These are phyloP conservation scores for Penicillium sp. DNA, from an alignment of 2,329 filamentous ascomycete species.

Conservation along the genomic window DNA sequence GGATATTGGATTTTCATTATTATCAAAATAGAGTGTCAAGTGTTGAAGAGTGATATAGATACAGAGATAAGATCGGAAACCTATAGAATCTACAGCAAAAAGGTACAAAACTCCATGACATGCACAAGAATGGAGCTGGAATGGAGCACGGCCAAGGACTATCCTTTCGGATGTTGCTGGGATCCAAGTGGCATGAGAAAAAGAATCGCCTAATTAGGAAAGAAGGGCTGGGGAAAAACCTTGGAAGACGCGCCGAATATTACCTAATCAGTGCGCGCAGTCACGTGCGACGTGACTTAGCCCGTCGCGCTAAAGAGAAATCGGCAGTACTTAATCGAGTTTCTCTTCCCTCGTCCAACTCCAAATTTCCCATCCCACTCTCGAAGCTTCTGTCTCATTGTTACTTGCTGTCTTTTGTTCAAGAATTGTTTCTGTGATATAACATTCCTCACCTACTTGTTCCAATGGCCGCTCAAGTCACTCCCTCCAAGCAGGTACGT, in stretches of 20 bases:
- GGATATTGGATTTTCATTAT: background rate
- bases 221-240: background rate
- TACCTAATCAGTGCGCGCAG: slow-evolving; percentile 26
- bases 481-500: slow-evolving; percentile 69
- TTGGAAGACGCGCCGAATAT: slow-evolving; percentile 12
- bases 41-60: background rate
- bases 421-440: slow-evolving; percentile 22
- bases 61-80: slow-evolving; percentile 10
- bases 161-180: slow-evolving; percentile 24
- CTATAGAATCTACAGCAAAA: background rate
- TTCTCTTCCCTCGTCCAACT: slow-evolving; percentile 15
- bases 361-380: slow-evolving; percentile 24
- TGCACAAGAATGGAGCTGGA: slow-evolving; percentile 9
- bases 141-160: slow-evolving; percentile 21
- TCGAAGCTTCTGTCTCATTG: slow-evolving; percentile 11
- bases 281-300: slow-evolving; percentile 42
- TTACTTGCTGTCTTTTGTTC: slow-evolving; percentile 27
- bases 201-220: background rate
- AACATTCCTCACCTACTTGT: slow-evolving; percentile 27
- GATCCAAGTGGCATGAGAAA: slow-evolving; percentile 24
- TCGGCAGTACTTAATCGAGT: slow-evolving; percentile 31
- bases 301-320: slow-evolving; percentile 38
- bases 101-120: background rate
- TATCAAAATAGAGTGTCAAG: background rate
- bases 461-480: slow-evolving; percentile 72